A percentile compares a stretch with the other conserved stretches of the same genome.
Conservation (phyloP, 75 land plant genomes). For the Selaginella tamariscina region DNA sequence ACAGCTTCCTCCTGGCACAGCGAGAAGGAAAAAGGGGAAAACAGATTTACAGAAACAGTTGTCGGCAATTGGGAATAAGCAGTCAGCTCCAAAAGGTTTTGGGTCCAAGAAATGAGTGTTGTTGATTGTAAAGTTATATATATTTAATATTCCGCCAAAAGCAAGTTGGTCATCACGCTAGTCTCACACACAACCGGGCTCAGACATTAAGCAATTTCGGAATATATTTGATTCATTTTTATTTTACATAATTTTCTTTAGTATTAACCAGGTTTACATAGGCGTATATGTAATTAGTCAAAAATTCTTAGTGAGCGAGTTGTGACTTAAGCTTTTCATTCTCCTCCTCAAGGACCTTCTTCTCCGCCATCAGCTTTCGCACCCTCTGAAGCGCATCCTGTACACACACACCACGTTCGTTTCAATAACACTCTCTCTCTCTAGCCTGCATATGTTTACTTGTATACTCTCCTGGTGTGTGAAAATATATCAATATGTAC, state of each 20-base stretch:
- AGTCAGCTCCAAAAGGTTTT: constrained; percentile 18
- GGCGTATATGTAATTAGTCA: neutral
- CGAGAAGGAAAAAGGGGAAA: constrained; percentile 39
- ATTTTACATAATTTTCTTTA: neutral
- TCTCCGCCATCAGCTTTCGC: neutral
- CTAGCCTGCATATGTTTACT: too few species aligned
- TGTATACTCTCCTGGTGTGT: too few species aligned
- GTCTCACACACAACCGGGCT: too few species aligned
- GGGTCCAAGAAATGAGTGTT: constrained; percentile 17
- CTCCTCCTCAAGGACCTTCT: neutral
- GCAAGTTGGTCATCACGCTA: too few species aligned
- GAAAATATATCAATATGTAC: neutral
- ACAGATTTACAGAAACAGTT: constrained; percentile 10
- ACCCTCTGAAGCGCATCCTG: neutral
- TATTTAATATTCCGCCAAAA: too few species aligned
- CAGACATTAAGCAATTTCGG: too few species aligned
- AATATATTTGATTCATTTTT: too few species aligned
- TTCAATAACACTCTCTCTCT: too few species aligned
- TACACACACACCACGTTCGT: too few species aligned
- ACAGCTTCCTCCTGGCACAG: constrained; percentile 68
- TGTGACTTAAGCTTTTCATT: neutral
- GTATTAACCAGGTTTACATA: neutral
- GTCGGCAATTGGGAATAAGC: constrained; percentile 12
- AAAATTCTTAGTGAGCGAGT: too few species aligned
- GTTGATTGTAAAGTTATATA: neutral